A percentile compares a stretch with the other conserved stretches of the same genome.
Evolutionary conservation across 345 rosid species (phyloP).

Genomic region (Gossypium raimondii): DNA sequence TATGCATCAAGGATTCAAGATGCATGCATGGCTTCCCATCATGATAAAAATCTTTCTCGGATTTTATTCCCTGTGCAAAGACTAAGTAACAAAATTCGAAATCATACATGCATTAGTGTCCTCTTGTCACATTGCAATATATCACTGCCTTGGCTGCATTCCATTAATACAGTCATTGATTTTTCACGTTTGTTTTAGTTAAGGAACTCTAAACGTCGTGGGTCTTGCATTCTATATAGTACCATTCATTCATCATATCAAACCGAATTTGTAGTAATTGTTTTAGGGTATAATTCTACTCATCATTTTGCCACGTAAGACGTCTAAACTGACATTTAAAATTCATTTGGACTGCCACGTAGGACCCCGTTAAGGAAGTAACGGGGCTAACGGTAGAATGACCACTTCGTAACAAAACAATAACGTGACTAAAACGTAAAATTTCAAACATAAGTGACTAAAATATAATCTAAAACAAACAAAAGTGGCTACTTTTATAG

Average conservation of each 20-base stretch:
- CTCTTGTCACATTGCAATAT: not conserved
- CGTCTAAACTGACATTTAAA: too few species aligned
- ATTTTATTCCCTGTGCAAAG: not conserved
- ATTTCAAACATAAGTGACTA: too few species aligned
- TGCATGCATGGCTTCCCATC: not conserved
- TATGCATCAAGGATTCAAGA: not conserved
- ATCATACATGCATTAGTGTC: not conserved
- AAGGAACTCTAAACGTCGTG: not conserved
- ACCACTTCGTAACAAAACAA: too few species aligned
- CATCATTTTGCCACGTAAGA: too few species aligned
- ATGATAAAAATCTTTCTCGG: not conserved
- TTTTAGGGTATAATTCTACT: too few species aligned
- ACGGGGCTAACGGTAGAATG: too few species aligned
- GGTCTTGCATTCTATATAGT: not conserved
- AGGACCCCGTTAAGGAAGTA: too few species aligned
- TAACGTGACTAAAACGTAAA: too few species aligned
- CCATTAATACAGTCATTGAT: not conserved
- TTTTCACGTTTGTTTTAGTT: not conserved
- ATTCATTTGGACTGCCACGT: fast-evolving
- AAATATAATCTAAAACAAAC: too few species aligned
- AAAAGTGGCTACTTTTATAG: too few species aligned
- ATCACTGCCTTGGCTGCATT: not conserved
- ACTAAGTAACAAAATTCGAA: not conserved
- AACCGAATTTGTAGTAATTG: too few species aligned
- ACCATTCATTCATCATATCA: too few species aligned